A percentile compares a stretch with the other conserved stretches of the same genome.
Conservation (phyloP, 257 asterid species). For the Nicotiana obtusifolia region DNA sequence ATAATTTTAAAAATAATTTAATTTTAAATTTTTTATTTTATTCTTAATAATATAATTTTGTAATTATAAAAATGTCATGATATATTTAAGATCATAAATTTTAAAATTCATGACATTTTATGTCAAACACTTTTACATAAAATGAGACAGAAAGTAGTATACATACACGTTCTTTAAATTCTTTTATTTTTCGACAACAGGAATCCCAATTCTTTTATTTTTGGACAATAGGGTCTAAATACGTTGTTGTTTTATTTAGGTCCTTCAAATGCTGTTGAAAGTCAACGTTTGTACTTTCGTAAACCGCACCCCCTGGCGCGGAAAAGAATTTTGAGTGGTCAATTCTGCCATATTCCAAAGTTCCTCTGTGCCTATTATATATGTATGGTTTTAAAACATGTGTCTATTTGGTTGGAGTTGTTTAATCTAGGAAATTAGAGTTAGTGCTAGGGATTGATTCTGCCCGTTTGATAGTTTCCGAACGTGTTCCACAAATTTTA, state of each 20-base stretch:
- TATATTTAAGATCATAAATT: too few relatives aligned
- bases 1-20: too few relatives aligned
- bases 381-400: background rate
- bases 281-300: background rate
- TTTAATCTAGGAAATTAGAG: background rate
- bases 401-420: background rate
- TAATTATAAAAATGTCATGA: too few relatives aligned
- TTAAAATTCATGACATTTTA: too few relatives aligned
- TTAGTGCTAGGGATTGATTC: background rate
- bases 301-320: background rate
- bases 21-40: too few relatives aligned
- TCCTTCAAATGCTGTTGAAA: background rate
- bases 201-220: too few relatives aligned
- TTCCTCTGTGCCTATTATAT: background rate
- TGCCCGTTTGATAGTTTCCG: background rate
- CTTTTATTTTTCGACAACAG: background rate
- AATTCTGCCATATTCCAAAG: background rate
- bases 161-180: background rate
- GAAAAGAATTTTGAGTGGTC: background rate
- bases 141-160: too few relatives aligned
- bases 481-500: background rate
- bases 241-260: background rate
- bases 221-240: too few relatives aligned
- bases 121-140: too few relatives aligned
- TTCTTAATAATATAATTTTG: too few relatives aligned